phyloP scores from a whole-genome alignment of 495 filamentous ascomycete species.

The Penicilliopsis zonata region DNA sequence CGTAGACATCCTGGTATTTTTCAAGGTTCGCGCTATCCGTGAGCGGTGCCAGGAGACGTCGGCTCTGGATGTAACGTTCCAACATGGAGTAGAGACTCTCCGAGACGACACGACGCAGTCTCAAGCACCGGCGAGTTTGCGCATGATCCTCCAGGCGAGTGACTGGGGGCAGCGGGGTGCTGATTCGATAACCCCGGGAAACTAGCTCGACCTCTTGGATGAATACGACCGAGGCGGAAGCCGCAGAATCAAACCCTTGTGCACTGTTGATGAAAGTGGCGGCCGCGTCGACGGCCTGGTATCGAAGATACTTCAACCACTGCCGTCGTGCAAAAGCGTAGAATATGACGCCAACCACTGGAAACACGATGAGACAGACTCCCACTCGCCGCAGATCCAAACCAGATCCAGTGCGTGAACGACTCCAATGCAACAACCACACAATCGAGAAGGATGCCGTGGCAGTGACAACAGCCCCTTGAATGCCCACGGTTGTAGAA shows the following conservation, averaged over 20 bases:
- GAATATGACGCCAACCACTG: slow-evolving; percentile 40
- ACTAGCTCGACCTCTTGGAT: slow-evolving; percentile 96
- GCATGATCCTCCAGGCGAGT: slow-evolving; percentile 67
- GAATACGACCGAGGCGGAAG: slow-evolving; percentile 66
- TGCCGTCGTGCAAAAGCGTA: slow-evolving; percentile 70
- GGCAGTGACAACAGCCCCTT: slow-evolving; percentile 39
- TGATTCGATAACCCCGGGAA: slow-evolving; percentile 87
- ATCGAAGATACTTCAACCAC: slow-evolving; percentile 72
- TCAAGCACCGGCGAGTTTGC: slow-evolving; percentile 64
- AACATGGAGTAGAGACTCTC: slow-evolving; percentile 58
- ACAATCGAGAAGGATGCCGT: slow-evolving; percentile 55
- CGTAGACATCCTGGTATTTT: slow-evolving; percentile 86
- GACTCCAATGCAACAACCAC: slow-evolving; percentile 60
- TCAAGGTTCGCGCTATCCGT: slow-evolving; percentile 70
- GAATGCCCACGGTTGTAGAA: slow-evolving; percentile 32
- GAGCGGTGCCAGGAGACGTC: slow-evolving; percentile 52
- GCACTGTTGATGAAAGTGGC: slow-evolving; percentile 59
- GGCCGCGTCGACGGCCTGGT: slow-evolving; percentile 65
- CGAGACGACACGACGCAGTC: slow-evolving; percentile 63
- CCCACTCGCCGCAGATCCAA: slow-evolving; percentile 36
- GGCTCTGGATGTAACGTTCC: slow-evolving; percentile 54
- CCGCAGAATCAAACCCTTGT: slow-evolving; percentile 74
- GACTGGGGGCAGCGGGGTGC: slow-evolving; percentile 74
- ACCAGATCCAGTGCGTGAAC: slow-evolving; percentile 20
- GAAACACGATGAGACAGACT: slow-evolving; percentile 44